A percentile compares a stretch with the other conserved stretches of the same genome.
Evolutionary conservation across 371 early-diverging fungal species (phyloP).

Genomic region (Mucor circinelloides): DNA sequence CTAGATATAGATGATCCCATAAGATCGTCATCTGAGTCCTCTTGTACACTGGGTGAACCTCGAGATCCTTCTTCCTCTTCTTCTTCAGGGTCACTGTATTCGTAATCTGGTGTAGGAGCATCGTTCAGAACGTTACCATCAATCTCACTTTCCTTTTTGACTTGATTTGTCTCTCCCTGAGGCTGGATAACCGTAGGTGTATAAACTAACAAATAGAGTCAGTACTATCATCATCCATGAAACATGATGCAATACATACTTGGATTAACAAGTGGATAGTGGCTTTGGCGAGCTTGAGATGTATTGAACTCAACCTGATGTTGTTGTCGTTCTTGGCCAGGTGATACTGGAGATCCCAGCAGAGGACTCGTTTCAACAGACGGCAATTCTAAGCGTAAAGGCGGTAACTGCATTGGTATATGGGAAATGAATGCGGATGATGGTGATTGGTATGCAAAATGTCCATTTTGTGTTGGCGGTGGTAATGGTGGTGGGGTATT

Average conservation of each 20-base stretch:
- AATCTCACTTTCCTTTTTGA: background rate
- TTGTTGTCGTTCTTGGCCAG: background rate
- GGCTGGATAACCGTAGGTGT: background rate
- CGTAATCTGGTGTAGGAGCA: background rate
- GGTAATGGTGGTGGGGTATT: background rate
- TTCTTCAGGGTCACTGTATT: conserved; percentile 9
- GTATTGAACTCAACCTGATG: background rate
- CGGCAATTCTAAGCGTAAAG: background rate
- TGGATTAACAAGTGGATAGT: background rate
- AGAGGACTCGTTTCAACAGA: background rate
- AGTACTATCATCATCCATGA: background rate
- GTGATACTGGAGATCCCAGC: background rate
- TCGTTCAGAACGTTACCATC: background rate
- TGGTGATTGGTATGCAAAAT: background rate
- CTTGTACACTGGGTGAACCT: background rate
- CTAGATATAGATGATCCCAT: background rate
- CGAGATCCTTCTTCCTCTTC: background rate
- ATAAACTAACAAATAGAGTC: background rate
- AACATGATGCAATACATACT: background rate
- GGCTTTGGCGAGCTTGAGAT: background rate
- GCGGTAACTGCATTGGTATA: background rate
- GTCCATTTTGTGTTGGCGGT: background rate
- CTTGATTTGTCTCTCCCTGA: background rate
- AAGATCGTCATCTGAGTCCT: background rate
- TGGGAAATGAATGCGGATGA: background rate